phyloP scores from a whole-genome alignment of 192 early-diverging fungal species.

The Kappamyces sp. region DNA sequence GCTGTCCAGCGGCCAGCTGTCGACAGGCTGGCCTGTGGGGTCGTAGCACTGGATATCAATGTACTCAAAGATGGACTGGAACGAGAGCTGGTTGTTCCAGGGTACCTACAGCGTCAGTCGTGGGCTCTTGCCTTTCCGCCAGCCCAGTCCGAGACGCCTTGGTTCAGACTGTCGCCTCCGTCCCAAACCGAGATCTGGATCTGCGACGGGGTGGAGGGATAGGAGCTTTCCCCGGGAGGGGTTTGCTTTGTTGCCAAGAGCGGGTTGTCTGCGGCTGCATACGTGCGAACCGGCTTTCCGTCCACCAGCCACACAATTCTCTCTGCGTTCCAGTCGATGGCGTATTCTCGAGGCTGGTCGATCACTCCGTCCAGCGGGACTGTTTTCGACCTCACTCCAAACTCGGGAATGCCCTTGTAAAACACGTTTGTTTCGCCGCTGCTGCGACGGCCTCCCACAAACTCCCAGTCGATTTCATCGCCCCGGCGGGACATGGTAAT shows the following conservation, averaged over 20 bases:
- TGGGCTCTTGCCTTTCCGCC: conserved; percentile 16
- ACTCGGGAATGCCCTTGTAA: neutral
- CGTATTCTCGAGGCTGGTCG: conserved; percentile 5
- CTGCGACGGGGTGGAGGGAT: neutral
- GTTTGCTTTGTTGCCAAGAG: neutral
- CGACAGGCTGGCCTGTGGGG: neutral
- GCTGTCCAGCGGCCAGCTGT: neutral
- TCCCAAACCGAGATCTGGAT: conserved; percentile 42
- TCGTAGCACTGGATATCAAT: conserved; percentile 7
- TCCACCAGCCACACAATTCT: conserved; percentile 1
- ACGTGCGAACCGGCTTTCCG: conserved; percentile 4
- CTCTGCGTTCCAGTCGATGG: conserved; percentile 16
- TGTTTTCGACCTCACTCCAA: neutral
- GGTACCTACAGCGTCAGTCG: neutral
- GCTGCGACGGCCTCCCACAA: neutral
- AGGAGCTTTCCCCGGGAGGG: neutral
- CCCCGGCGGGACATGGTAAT: conserved; percentile 13
- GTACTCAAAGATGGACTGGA: no score
- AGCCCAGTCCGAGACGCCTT: conserved; percentile 28
- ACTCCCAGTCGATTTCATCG: conserved; percentile 15
- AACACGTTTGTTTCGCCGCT: neutral
- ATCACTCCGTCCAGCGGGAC: conserved; percentile 8
- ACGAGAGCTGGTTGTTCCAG: neutral
- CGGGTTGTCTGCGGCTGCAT: neutral
- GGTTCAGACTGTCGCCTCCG: conserved; percentile 9